Evolutionary conservation across 306 rosid species (phyloP), one percentile per base, ranked within the genome.

Genomic region (Cicer chorassanicum): DNA sequence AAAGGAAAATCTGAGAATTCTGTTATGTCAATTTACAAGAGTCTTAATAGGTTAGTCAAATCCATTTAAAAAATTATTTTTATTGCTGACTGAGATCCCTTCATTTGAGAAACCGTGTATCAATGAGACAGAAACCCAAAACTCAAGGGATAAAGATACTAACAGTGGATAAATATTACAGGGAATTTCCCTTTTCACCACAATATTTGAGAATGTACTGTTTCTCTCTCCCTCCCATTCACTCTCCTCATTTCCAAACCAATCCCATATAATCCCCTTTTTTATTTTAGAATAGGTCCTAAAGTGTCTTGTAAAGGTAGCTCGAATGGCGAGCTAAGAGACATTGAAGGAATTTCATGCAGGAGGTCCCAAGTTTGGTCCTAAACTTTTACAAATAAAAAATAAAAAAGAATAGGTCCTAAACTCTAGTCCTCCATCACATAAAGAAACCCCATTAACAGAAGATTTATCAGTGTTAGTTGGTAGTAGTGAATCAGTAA

Each of bases 181-280:
- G 14, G 38, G 44, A 7, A 6, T 36, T 36, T 8, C 16, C 10
- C 67, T 45, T 38, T 60, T 36, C 9, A 60, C 66, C 44, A 36
- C 9, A 4, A 60, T 60, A 60, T 36, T 21, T 6, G 16, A 36
- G 6, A 60, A 11, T 12, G 19, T 60, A 19, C 11, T 61, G 46
- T 36, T 12, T 38, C 46, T n/a, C 46, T 38, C 46, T n/a, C 67
- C 67, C 46, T 38, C 46, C 67, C 43, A 36, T 61, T 18, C 21
- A 61, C 46, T 61, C 45, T 61, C 6, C 67, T 61, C 67, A 63
- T 8, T 40, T 40, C 34, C 68, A 63, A 39, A 63, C 40, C 29
- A 1, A 63, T 14, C 48, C 49, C 34, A 40, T 7, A 8, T 63
- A 63, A 14, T 40, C 64, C 64, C 14, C 5, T 63, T 14, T 63